Percentiles rank a stretch among this genome's conserved stretches.
Conservation (phyloP, 2,329 filamentous ascomycete genomes). For the Drechslerella dactyloides region DNA sequence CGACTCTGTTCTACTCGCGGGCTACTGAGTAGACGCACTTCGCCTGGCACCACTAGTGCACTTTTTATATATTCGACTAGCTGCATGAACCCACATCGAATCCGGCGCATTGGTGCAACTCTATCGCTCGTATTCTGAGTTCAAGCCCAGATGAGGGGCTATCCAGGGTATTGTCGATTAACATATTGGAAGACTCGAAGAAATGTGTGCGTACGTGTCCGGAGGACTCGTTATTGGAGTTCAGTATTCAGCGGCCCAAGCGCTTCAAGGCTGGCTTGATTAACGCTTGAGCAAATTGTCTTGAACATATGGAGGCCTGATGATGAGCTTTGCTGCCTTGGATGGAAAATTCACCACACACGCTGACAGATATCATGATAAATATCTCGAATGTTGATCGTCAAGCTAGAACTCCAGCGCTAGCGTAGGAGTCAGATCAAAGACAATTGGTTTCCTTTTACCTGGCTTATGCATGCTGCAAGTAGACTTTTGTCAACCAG, state of each 20-base stretch:
- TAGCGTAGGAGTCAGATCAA: constrained; percentile 5
- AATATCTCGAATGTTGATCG: background rate
- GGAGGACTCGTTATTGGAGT: no score
- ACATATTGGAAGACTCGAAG: no score
- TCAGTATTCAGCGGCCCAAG: no score
- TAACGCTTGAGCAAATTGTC: background rate
- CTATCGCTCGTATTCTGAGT: constrained; percentile 1
- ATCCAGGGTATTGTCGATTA: no score
- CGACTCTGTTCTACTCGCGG: background rate
- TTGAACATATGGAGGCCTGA: no score
- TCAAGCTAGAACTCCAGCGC: background rate
- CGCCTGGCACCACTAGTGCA: background rate
- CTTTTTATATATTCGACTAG: background rate
- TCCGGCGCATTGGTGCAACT: background rate
- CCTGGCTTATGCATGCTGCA: constrained; percentile 36
- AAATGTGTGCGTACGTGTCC: no score
- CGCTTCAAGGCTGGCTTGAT: background rate
- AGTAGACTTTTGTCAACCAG: constrained; percentile 3
- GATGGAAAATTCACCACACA: no score
- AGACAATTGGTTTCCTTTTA: constrained; percentile 1
- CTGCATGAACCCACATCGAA: background rate
- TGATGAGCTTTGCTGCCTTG: no score
- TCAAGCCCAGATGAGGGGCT: background rate
- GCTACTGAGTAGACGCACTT: background rate
- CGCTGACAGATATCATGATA: no score